Evolutionary conservation across 208 protist genomes (phyloP), one percentile per base, ranked within the genome.

Genomic region (Angomonas deanei): DNA sequence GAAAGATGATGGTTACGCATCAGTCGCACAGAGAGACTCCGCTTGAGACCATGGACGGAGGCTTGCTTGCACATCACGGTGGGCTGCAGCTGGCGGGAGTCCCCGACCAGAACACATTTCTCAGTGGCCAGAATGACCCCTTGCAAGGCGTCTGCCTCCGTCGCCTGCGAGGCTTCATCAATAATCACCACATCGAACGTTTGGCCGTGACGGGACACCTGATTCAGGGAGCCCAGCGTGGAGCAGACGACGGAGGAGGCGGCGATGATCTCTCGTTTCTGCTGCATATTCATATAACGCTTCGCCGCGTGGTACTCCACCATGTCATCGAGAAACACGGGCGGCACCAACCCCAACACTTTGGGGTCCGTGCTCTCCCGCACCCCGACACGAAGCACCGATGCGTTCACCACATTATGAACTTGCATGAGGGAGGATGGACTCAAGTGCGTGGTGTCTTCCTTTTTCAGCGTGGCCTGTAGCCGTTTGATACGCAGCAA

Each of bases 111-210:
- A 23, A 97, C 73, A 24, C 72, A 83, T 38, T 70, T 76, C 19
- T 66, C 55, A 28, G 64, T 73, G 17, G 81, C 68, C 26, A 91
- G 68, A 34, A 80, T 66, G 19, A 96, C 60, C 15, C 88, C 84
- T 68, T 84, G 79, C 57, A 97, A 61, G 10, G 88, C 72, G 39
- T 90, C 84, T 23, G 89, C 85, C 66, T 98, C 92, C 39, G 89
- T 88, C 0, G 80, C 83, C 78, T 98, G 94, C 10, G 91, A 91
- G 3, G 87, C 88, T 74, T 98, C 94, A 72, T 98, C 94, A 36
- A 97, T 76, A 27, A 98, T 76, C 30, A 96, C 92, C 0, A 83
- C 66, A 61, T 95, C 89, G 60, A 92, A 95, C 62, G 8, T 54
- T 8, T n/a, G 74, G 74, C 63, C 26, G 34, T 76, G n/a, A 30